A percentile compares a stretch with the other conserved stretches of the same genome.
Evolutionary conservation across 768 basidiomycete species (phyloP).

Genomic region (Jaapia argillacea): DNA sequence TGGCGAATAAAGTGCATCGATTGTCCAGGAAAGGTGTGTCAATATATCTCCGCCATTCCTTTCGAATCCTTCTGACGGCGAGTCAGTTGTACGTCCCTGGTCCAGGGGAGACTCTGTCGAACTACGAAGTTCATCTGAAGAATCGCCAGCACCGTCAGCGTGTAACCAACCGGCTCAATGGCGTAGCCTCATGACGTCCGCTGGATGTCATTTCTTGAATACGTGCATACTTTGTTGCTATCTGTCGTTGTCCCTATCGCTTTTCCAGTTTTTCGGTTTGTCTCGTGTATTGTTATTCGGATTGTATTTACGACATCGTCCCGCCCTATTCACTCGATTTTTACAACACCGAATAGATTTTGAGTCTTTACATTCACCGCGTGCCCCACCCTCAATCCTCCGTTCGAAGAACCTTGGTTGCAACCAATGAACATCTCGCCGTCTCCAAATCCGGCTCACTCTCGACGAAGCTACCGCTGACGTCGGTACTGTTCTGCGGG

Average conservation of each 20-base stretch:
- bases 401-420: constrained; percentile 20
- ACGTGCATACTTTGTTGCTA: not conserved
- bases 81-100: constrained; percentile 82
- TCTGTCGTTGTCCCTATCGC: not conserved
- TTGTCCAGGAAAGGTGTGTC: constrained; percentile 80
- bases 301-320: not conserved
- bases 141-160: constrained; percentile 72
- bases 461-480: constrained; percentile 33
- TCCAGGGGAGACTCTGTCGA: constrained; percentile 74
- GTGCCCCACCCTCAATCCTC: constrained; percentile 21
- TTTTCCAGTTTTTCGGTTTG: not conserved
- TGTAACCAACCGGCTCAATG: constrained; percentile 46
- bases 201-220: not conserved
- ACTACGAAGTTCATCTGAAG: constrained; percentile 90
- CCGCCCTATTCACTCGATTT: not conserved
- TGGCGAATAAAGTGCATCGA: constrained; percentile 91
- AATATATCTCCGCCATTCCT: not conserved
- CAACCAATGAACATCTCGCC: constrained; percentile 27
- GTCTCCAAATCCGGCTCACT: constrained; percentile 25
- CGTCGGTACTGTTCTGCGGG: constrained; percentile 14
- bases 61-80: constrained; percentile 2
- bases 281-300: not conserved
- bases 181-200: not conserved
- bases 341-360: too few relatives aligned
- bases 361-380: too few relatives aligned